phyloP scores from a whole-genome alignment of 2,329 filamentous ascomycete genomes.

The Aspergillus intermedius region DNA sequence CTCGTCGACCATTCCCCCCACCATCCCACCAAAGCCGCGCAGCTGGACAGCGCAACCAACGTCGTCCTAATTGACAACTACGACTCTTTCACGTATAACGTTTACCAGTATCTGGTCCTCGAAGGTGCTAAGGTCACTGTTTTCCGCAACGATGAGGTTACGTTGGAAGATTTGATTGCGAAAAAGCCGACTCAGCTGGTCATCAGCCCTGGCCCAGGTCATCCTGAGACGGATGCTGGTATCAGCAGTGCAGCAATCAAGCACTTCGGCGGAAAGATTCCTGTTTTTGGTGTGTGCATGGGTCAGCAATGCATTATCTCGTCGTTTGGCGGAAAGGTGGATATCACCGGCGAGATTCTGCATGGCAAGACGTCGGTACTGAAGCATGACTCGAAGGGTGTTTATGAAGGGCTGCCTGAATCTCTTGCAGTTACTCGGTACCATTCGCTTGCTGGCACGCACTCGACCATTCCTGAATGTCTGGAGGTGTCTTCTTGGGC shows the following conservation, averaged over 20 bases:
- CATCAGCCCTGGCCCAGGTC: constrained; percentile 89
- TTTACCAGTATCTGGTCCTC: constrained; percentile 96
- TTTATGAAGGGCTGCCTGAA: constrained; percentile 75
- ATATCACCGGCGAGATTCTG: constrained; percentile 89
- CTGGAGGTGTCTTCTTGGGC: constrained; percentile 92
- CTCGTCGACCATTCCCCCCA: constrained; percentile 74
- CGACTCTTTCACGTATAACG: constrained; percentile 98
- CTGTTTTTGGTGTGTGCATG: constrained; percentile 97
- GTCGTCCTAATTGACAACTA: constrained; percentile 97
- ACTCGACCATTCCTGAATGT: constrained; percentile 74
- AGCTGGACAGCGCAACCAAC: constrained; percentile 75
- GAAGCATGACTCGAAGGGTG: constrained; percentile 83
- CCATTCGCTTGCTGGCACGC: constrained; percentile 89
- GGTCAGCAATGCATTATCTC: constrained; percentile 98
- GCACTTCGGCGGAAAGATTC: constrained; percentile 89
- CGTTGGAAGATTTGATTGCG: constrained; percentile 72
- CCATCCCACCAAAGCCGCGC: constrained; percentile 67
- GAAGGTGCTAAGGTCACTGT: constrained; percentile 89
- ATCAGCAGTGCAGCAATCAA: constrained; percentile 87
- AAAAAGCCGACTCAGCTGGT: constrained; percentile 89
- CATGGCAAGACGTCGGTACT: constrained; percentile 95
- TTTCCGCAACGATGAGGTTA: constrained; percentile 85
- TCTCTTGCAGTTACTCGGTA: constrained; percentile 86
- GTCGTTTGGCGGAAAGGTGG: constrained; percentile 83
- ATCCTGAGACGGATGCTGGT: constrained; percentile 84